A percentile compares a stretch with the other conserved stretches of the same genome.
phyloP scores from a whole-genome alignment of 805 yeast species.

The Wickerhamomyces chaumierensis region DNA sequence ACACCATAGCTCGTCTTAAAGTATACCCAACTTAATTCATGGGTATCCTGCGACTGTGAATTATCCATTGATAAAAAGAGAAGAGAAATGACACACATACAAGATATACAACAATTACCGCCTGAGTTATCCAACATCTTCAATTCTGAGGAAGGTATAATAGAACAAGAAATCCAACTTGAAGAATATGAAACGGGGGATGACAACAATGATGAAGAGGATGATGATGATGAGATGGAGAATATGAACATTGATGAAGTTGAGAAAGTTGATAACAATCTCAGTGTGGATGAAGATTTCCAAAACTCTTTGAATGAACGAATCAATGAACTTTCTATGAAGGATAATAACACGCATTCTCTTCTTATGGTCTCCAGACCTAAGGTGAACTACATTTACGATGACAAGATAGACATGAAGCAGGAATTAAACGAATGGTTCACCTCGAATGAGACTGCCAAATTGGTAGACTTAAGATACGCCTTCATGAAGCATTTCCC shows the following conservation, averaged over 20 bases:
- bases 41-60: no score
- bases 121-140: no score
- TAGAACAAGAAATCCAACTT: not conserved
- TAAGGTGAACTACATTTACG: slow-evolving; percentile 30
- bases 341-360: slow-evolving; percentile 7
- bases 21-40: no score
- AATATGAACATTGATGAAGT: slow-evolving; percentile 34
- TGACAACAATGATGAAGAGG: slow-evolving; percentile 5
- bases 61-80: no score
- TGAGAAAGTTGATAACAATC: slow-evolving; percentile 21
- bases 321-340: slow-evolving; percentile 21
- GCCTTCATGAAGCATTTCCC: not conserved
- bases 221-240: slow-evolving; percentile 13
- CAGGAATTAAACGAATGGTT: slow-evolving; percentile 41
- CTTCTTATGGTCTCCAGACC: slow-evolving; percentile 27
- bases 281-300: slow-evolving; percentile 23
- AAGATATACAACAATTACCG: no score
- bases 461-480: not conserved
- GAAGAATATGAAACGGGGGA: not conserved
- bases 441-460: slow-evolving; percentile 18
- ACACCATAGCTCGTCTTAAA: no score
- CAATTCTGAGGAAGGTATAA: no score
- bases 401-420: slow-evolving; percentile 24
- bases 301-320: slow-evolving; percentile 23
- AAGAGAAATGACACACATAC: no score